Percentiles rank a stretch among this genome's conserved stretches.
phyloP scores from a whole-genome alignment of 163 green algal genomes.

The Scenedesmus sp. region DNA sequence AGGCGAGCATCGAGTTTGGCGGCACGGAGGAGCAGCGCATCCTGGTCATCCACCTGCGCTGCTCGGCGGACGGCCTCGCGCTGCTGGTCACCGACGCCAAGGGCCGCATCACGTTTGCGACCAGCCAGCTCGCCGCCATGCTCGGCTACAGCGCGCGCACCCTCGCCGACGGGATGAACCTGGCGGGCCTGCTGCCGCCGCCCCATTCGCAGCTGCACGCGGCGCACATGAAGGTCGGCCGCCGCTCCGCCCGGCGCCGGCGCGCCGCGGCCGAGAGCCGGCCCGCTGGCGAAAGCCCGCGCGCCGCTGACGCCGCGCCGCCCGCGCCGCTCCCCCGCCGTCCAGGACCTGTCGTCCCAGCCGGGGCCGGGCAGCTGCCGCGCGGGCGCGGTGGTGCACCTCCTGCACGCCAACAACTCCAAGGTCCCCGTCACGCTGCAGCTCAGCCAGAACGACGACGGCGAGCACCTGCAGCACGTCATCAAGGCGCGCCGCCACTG shows the following conservation, averaged over 20 bases:
- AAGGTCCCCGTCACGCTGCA: constrained; percentile 50
- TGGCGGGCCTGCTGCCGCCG: constrained; percentile 18
- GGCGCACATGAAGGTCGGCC: constrained; percentile 35
- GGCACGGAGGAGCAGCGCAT: constrained; percentile 26
- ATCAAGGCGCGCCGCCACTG: constrained; percentile 31
- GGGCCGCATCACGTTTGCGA: constrained; percentile 30
- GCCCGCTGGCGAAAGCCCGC: too few species aligned
- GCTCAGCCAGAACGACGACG: constrained; percentile 38
- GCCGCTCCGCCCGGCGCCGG: too few species aligned
- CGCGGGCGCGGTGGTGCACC: constrained; percentile 36
- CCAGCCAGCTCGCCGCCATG: constrained; percentile 9
- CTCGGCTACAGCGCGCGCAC: constrained; percentile 13
- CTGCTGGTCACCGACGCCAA: constrained; percentile 34
- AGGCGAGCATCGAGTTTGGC: constrained; percentile 25
- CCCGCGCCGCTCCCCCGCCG: too few species aligned
- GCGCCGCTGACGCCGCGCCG: too few species aligned
- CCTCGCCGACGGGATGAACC: constrained; percentile 24
- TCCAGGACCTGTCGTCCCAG: constrained; percentile 21
- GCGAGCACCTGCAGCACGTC: constrained; percentile 37
- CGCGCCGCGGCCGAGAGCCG: too few species aligned
- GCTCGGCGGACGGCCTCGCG: neutral
- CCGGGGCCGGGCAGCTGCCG: constrained; percentile 46
- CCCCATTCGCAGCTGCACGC: constrained; percentile 43
- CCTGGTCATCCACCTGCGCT: neutral
- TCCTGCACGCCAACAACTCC: constrained; percentile 49